Evolutionary conservation across 2,329 filamentous ascomycete species (phyloP).

Genomic region (Verticillium klebahnii): DNA sequence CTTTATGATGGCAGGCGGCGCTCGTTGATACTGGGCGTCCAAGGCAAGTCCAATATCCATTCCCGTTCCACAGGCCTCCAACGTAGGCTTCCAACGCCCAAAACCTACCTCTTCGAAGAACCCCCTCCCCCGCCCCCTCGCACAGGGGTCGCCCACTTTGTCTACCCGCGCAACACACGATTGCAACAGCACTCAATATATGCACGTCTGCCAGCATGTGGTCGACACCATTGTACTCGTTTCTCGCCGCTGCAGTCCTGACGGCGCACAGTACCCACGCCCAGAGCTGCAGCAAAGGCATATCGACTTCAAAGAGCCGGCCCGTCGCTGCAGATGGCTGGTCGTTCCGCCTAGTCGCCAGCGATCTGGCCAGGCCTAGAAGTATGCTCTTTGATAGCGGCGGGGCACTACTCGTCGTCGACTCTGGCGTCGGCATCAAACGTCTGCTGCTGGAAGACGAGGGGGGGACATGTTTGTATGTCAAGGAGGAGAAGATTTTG

Average conservation of each 20-base stretch:
- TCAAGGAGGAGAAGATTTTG: slow-evolving; percentile 18
- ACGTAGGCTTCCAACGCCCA: too few species aligned
- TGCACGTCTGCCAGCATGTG: not conserved
- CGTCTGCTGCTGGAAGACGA: slow-evolving; percentile 34
- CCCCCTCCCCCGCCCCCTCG: too few species aligned
- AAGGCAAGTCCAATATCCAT: too few species aligned
- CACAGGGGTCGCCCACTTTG: too few species aligned
- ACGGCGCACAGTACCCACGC: not conserved
- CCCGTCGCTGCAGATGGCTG: slow-evolving; percentile 36
- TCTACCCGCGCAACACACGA: too few species aligned
- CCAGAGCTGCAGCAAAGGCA: slow-evolving; percentile 24
- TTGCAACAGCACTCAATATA: too few species aligned
- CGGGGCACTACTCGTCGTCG: slow-evolving; percentile 41
- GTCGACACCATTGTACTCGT: not conserved
- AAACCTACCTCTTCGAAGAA: too few species aligned
- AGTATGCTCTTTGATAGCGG: slow-evolving; percentile 38
- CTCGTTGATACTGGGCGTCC: too few species aligned
- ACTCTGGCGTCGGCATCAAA: slow-evolving; percentile 33
- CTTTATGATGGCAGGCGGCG: too few species aligned
- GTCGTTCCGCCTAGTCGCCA: slow-evolving; percentile 36
- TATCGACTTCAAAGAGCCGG: slow-evolving; percentile 25
- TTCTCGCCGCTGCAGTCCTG: not conserved
- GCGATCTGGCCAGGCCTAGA: slow-evolving; percentile 34
- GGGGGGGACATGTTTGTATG: slow-evolving; percentile 34
- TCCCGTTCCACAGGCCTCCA: too few species aligned